Evolutionary conservation across 306 rosid species (phyloP).

Genomic region (Prinsepia uniflora): DNA sequence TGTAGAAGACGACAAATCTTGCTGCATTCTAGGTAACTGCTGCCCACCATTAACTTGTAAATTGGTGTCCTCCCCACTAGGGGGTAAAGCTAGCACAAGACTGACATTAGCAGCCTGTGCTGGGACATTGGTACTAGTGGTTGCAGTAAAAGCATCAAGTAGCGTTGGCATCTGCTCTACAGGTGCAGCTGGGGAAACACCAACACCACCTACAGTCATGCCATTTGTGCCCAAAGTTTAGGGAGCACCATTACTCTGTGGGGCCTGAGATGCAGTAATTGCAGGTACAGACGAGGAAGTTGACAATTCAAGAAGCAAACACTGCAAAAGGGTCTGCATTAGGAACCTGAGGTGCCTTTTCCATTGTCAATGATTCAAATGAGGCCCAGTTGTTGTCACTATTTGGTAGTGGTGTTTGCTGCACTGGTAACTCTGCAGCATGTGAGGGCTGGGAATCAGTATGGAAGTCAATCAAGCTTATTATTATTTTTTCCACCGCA

Average conservation of each 20-base stretch:
- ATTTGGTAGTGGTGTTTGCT: constrained; percentile 27
- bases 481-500: constrained; percentile 23
- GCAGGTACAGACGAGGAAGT: constrained; percentile 34
- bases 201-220: constrained; percentile 23
- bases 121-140: constrained; percentile 22
- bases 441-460: constrained; percentile 31
- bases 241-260: constrained; percentile 22
- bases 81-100: constrained; percentile 23
- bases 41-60: constrained; percentile 25
- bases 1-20: constrained; percentile 30
- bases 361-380: constrained; percentile 32
- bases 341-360: constrained; percentile 33
- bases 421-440: constrained; percentile 31
- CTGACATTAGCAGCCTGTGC: constrained; percentile 32
- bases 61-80: neutral
- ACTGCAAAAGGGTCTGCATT: constrained; percentile 37
- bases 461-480: constrained; percentile 41
- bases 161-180: constrained; percentile 23
- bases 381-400: constrained; percentile 42
- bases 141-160: constrained; percentile 18
- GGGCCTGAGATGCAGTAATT: constrained; percentile 20
- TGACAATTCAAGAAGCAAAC: constrained; percentile 55
- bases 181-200: constrained; percentile 30
- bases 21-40: constrained; percentile 30
- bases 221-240: constrained; percentile 29